Conservation (phyloP, 1,139 yeast species). For the Protomyces pachydermus region DNA sequence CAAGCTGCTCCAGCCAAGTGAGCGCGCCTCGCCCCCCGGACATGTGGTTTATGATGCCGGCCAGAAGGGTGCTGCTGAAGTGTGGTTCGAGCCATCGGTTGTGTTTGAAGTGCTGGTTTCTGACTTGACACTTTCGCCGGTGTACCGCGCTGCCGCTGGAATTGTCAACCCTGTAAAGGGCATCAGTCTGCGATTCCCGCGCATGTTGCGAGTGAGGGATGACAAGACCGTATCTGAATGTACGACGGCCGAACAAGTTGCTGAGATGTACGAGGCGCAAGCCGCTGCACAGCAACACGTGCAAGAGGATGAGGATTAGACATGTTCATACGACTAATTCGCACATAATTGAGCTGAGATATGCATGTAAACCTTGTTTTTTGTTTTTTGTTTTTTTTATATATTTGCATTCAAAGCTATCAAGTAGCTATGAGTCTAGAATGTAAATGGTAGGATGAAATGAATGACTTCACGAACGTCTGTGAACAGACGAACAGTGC, state of each 20-base stretch:
- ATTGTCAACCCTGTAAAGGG: slow-evolving; percentile 57
- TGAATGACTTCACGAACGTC: no score
- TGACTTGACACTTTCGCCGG: slow-evolving; percentile 84
- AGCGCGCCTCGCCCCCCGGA: slow-evolving; percentile 59
- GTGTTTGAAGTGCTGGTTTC: slow-evolving; percentile 93
- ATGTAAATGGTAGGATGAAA: no score
- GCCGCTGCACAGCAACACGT: slow-evolving; percentile 3
- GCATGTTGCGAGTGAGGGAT: slow-evolving; percentile 78
- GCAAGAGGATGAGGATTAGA: neutral
- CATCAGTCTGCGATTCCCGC: slow-evolving; percentile 82
- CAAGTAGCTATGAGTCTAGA: no score
- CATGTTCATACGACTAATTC: neutral
- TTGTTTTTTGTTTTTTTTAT: no score
- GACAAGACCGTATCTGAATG: slow-evolving; percentile 88
- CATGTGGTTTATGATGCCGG: slow-evolving; percentile 58
- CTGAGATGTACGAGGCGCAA: slow-evolving; percentile 58
- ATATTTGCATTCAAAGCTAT: no score
- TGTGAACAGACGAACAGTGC: no score
- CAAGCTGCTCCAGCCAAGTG: slow-evolving; percentile 62
- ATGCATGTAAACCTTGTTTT: no score
- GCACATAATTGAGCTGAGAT: no score
- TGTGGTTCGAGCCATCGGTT: slow-evolving; percentile 87
- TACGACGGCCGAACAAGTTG: slow-evolving; percentile 79
- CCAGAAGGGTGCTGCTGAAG: slow-evolving; percentile 47
- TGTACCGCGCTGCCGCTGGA: slow-evolving; percentile 67